These are phyloP conservation scores for Ceratobasidium sp. DNA, from an alignment of 1,284 basidiomycete genomes.

Conservation along the genomic window DNA sequence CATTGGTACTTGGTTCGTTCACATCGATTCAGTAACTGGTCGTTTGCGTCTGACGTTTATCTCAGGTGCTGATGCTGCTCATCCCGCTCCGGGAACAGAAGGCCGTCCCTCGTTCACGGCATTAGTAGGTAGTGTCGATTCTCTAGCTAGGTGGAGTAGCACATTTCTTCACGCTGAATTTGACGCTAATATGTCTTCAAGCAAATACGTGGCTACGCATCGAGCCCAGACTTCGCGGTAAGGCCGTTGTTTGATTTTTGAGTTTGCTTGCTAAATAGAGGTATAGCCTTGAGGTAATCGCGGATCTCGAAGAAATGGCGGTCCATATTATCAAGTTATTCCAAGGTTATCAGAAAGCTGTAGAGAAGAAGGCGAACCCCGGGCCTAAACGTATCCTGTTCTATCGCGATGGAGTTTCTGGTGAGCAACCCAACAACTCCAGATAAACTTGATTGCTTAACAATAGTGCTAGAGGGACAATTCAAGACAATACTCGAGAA, in stretches of 20 bases:
- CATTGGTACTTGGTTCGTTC: slow-evolving; percentile 74
- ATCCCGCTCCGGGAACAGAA: slow-evolving; percentile 76
- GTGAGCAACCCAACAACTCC: neutral
- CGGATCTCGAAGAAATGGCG: slow-evolving; percentile 32
- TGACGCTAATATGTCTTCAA: slow-evolving; percentile 54
- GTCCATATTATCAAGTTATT: slow-evolving; percentile 16
- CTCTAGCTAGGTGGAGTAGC: slow-evolving; percentile 51
- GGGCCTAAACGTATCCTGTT: slow-evolving; percentile 41
- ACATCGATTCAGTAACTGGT: neutral
- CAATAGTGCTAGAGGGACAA: slow-evolving; percentile 61
- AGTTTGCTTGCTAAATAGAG: neutral
- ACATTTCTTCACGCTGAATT: neutral
- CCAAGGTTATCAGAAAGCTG: slow-evolving; percentile 1
- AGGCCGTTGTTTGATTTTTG: slow-evolving; percentile 66
- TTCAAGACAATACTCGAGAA: slow-evolving; percentile 43
- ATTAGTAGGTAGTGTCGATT: slow-evolving; percentile 77
- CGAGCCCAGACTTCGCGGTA: slow-evolving; percentile 74
- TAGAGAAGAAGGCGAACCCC: slow-evolving; percentile 11
- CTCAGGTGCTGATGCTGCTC: slow-evolving; percentile 78
- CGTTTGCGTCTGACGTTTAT: slow-evolving; percentile 1
- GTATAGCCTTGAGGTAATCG: slow-evolving; percentile 28
- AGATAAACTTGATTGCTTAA: neutral
- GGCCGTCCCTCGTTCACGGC: slow-evolving; percentile 80
- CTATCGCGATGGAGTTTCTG: slow-evolving; percentile 71
- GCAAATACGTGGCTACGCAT: slow-evolving; percentile 63